These are phyloP conservation scores for Xylariaceae sp. DNA, from an alignment of 2,329 filamentous ascomycete genomes.

Conservation along the genomic window DNA sequence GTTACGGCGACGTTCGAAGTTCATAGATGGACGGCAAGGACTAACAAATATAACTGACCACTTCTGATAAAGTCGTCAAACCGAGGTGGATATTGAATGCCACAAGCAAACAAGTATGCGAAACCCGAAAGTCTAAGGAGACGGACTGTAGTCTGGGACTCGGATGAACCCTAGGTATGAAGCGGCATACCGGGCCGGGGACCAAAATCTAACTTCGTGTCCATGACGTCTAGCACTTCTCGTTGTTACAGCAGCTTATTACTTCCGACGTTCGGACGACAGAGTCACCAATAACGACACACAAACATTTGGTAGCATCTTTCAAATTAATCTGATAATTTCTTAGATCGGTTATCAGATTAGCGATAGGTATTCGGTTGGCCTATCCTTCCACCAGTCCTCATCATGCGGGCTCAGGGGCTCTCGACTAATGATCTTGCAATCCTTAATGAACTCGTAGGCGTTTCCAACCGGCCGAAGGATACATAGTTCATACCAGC, in stretches of 20 bases:
- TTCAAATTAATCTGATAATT: background rate
- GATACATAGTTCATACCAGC: no score
- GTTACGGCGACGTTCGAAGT: background rate
- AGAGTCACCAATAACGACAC: background rate
- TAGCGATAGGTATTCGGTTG: background rate
- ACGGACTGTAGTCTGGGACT: background rate
- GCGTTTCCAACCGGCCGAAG: no score
- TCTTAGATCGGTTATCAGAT: background rate
- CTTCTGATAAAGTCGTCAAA: background rate
- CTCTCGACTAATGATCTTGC: no score
- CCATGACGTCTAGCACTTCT: background rate
- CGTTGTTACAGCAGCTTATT: background rate
- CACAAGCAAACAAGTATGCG: background rate
- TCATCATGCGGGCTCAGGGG: no score
- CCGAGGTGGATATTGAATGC: background rate
- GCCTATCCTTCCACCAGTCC: no score
- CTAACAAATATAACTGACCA: background rate
- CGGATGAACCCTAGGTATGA: background rate
- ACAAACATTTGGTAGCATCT: background rate
- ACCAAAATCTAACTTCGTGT: background rate
- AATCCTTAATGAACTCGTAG: no score
- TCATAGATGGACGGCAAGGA: background rate
- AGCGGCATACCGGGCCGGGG: background rate
- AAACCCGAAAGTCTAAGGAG: background rate
- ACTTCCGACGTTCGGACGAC: background rate